Base-by-base conservation (phyloP, 192 early-diverging fungal genomes). In the Backusella parvicylindrica region DNA sequence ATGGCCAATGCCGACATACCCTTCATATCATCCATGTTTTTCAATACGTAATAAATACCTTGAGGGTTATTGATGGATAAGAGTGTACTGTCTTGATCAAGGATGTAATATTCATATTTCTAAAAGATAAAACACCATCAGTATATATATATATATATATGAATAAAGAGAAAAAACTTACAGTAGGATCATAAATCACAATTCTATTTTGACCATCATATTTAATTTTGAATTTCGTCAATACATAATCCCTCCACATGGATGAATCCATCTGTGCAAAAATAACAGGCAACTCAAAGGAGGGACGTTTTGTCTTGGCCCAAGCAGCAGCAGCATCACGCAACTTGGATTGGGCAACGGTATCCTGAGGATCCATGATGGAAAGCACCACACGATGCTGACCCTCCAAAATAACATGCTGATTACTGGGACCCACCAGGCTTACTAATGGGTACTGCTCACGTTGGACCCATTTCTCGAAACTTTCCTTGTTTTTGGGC, bases 361-460 rank as follows among this genome's bases (percentile, higher is more conserved):
- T 41, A 40, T 83, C 77, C 0, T 74, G 70, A 3, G 84, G 82
- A 73, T 91, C 87, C 18, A 95, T 77, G 2, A 95, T 71, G 3
- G 83, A 87, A 73, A 97, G 77, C 0, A 93, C 86, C 1, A 95
- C 78, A 64, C 88, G 81, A 60, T 88, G 85, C 9, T 13, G 9
- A 33, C 90, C 85, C 32, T 89, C 84, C 74, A 97, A 84, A 72
- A 95, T 86, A 5, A 85, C 82, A 37, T 89, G 87, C 33, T 92
- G 83, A 74, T 95, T 95, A 35, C 83, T 83, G 33, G 86, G 86
- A 33, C 83, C 84, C 21, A 97, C 77, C 40, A 88, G 77, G 2
- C 89, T 82, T 8, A 94, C 86, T 18, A 93, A 72, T 23, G 94
- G 90, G 73, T 88, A 88, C 43, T 90, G 89, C 79, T 93, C 88